Evolutionary conservation across 2,329 filamentous ascomycete species (phyloP), one percentile per base, ranked within the genome.

Genomic region (Nigrograna mackinnonii): DNA sequence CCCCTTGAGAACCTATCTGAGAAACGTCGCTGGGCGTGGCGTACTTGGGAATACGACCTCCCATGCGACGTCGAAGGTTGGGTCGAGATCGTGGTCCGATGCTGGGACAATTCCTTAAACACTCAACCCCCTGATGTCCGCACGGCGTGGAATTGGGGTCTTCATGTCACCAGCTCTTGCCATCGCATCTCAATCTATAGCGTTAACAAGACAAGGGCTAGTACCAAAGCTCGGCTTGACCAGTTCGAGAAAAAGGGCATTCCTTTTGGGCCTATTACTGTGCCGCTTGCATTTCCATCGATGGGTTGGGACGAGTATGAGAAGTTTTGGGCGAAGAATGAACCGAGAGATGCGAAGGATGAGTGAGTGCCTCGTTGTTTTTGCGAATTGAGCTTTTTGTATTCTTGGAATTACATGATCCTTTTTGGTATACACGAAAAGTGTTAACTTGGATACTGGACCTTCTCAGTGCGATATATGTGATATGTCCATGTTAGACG

Each of bases 21-120:
- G 49, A 89, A 88, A 64, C 77, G 80, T 36, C 80, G 75, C 35
- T 82, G 79, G 54, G 77, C 80, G 0, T 89, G 85, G 85, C 69
- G 85, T 11, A 75, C 75, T 0, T 89, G 85, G 85, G 71, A 79
- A 42, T 74, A 77, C 1, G 79, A 84, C 2, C 55, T 88, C 1
- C 84, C 85, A 0, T 80, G 80, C 20, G 72, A 76, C 47, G 68
- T 67, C 3, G 73, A 75, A 47, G 73, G 73, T 4, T 75, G 72
- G 73, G 44, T 76, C 9, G 73, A 75, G 36, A 63, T 76, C 40
- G 68, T 64, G 33, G 70, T 71, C 11, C 51, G 72, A 21, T 69
- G 62, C 21, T 75, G 72, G 73, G 71, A 74, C 34, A 69, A 73
- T 53, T 66, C 71, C n/a, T 41, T 74, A 43, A 75, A 74, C 43